These are phyloP conservation scores for Clathrus columnatus DNA, from an alignment of 768 basidiomycete species.

Conservation along the genomic window DNA sequence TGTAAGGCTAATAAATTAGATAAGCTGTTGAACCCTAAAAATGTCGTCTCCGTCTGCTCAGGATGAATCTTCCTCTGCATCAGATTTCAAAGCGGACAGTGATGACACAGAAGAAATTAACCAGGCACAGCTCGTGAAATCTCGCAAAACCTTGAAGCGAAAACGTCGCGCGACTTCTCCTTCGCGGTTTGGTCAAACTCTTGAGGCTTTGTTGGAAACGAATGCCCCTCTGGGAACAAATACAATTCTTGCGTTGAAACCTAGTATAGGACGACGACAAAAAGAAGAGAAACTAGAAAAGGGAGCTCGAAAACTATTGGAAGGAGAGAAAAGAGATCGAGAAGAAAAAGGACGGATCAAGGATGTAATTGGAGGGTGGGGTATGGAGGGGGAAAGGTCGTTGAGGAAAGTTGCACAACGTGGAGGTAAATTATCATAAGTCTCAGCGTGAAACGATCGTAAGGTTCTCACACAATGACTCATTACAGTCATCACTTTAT, in stretches of 20 bases:
- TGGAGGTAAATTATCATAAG: conserved; percentile 15
- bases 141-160: conserved; percentile 72
- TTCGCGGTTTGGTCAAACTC: conserved; percentile 63
- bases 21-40: no score
- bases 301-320: conserved; percentile 49
- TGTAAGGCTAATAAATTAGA: no score
- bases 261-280: conserved; percentile 55
- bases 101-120: conserved; percentile 56
- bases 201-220: conserved; percentile 65
- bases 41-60: conserved; percentile 10
- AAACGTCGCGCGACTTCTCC: conserved; percentile 74
- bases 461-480: conserved; percentile 13
- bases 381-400: conserved; percentile 19
- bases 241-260: conserved; percentile 59
- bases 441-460: not conserved
- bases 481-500: conserved; percentile 64
- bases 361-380: conserved; percentile 23
- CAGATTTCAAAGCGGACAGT: conserved; percentile 16
- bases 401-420: conserved; percentile 20
- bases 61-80: conserved; percentile 18
- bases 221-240: conserved; percentile 38
- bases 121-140: conserved; percentile 48
- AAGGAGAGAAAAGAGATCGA: conserved; percentile 17
- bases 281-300: conserved; percentile 71
- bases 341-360: conserved; percentile 18